These are phyloP conservation scores for Pseudogymnoascus pannorum DNA, from an alignment of 2,329 filamentous ascomycete species.

Conservation along the genomic window DNA sequence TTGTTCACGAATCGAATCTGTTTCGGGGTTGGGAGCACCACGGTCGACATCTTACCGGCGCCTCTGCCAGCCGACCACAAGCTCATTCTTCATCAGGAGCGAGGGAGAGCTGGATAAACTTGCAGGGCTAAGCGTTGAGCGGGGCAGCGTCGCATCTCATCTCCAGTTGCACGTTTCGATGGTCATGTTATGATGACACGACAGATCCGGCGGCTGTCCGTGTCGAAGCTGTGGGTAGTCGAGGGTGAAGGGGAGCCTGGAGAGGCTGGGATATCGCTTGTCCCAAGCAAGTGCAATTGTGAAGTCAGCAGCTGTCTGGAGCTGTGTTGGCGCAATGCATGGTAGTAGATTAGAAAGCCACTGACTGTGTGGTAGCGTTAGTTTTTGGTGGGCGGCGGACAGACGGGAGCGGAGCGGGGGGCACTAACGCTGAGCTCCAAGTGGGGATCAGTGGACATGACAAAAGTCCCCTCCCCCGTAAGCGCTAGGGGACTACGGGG, in stretches of 20 bases:
- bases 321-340: background rate
- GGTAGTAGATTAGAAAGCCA: constrained; percentile 3
- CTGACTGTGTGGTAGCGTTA: background rate
- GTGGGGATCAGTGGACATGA: constrained; percentile 5
- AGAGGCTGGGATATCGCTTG: background rate
- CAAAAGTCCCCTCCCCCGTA: background rate
- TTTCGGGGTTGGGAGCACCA: constrained; percentile 36
- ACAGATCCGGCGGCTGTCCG: constrained; percentile 1
- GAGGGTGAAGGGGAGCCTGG: background rate
- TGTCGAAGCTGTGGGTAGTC: background rate
- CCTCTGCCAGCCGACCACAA: constrained; percentile 6
- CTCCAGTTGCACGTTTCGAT: constrained; percentile 5
- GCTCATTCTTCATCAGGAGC: constrained; percentile 11
- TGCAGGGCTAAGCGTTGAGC: constrained; percentile 1
- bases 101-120: background rate
- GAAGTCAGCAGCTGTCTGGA: constrained; percentile 3
- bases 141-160: constrained; percentile 6
- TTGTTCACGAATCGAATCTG: constrained; percentile 75
- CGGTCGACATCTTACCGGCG: constrained; percentile 9
- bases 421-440: constrained; percentile 5
- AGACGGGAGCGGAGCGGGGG: constrained; percentile 3
- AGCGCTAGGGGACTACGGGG: background rate
- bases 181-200: constrained; percentile 6
- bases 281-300: background rate
- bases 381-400: background rate